Evolutionary conservation across 768 basidiomycete genomes (phyloP).

Genomic region (Chalciporus sphaerocephalus): DNA sequence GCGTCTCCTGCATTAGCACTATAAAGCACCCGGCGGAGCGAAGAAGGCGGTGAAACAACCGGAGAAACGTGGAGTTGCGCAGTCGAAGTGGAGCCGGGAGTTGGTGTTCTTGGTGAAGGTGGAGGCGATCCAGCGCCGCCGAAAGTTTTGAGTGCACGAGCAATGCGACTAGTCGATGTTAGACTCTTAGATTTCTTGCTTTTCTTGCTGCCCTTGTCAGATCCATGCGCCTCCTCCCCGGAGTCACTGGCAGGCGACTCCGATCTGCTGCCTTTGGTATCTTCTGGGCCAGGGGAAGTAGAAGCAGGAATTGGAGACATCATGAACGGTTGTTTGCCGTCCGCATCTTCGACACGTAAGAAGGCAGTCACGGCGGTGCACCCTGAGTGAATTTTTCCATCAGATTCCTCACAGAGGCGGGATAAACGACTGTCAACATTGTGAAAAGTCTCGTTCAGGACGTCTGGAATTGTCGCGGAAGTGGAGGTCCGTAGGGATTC

Average conservation of each 20-base stretch:
- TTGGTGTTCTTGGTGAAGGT: constrained; percentile 8
- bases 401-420: constrained; percentile 77
- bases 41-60: constrained; percentile 42
- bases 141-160: constrained; percentile 52
- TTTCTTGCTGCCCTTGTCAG: constrained; percentile 35
- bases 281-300: constrained; percentile 33
- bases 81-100: constrained; percentile 21
- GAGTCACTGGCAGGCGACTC: constrained; percentile 46
- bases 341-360: constrained; percentile 81
- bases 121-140: constrained; percentile 31
- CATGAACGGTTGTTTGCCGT: constrained; percentile 70
- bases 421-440: constrained; percentile 83
- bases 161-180: constrained; percentile 46
- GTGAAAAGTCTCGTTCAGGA: constrained; percentile 93
- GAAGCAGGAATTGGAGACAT: constrained; percentile 30
- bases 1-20: constrained; percentile 98
- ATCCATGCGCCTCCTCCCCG: constrained; percentile 31
- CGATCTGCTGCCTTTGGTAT: constrained; percentile 35
- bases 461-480: constrained; percentile 66
- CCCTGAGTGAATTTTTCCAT: constrained; percentile 92
- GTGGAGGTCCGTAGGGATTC: constrained; percentile 61
- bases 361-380: constrained; percentile 97
- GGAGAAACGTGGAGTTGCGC: constrained; percentile 21
- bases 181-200: constrained; percentile 39
- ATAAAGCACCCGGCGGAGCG: constrained; percentile 76